phyloP scores from a whole-genome alignment of 257 asterid genomes.

The Jasminum sambac region DNA sequence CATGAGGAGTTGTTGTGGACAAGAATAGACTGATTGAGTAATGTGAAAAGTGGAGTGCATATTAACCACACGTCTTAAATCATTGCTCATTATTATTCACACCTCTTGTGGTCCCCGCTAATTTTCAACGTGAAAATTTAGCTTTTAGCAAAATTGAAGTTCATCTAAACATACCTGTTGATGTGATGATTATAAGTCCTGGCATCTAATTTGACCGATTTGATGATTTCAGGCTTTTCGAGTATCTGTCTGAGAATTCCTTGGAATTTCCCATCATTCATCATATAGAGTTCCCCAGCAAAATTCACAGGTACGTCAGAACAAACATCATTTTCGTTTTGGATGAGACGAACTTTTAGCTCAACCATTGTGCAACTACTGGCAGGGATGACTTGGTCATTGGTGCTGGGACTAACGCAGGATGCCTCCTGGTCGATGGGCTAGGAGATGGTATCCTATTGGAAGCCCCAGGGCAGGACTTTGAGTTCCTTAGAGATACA shows the following conservation, averaged over 20 bases:
- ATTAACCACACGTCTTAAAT: too few relatives aligned
- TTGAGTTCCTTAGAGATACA: constrained; percentile 80
- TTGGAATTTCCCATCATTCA: constrained; percentile 88
- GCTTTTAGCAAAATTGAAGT: too few relatives aligned
- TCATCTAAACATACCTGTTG: not conserved
- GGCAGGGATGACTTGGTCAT: constrained; percentile 91
- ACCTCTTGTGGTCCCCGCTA: too few relatives aligned
- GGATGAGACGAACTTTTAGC: constrained; percentile 15
- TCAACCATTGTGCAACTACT: constrained; percentile 18
- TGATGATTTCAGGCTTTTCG: constrained; percentile 76
- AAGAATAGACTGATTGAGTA: too few relatives aligned
- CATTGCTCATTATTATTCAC: too few relatives aligned
- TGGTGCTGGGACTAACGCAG: constrained; percentile 87
- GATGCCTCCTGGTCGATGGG: constrained; percentile 93
- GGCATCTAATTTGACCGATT: constrained; percentile 8
- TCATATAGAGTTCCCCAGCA: constrained; percentile 75
- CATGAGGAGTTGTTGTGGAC: too few relatives aligned
- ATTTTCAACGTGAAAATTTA: too few relatives aligned
- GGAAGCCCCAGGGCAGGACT: constrained; percentile 87
- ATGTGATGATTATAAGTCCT: not conserved
- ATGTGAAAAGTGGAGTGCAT: too few relatives aligned
- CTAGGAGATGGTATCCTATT: constrained; percentile 91
- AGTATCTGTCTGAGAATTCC: constrained; percentile 77
- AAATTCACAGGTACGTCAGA: constrained; percentile 69
- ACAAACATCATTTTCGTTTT: constrained; percentile 10